Base-by-base conservation (phyloP, 2,329 filamentous ascomycete species). In the Hypoxylon sp. region DNA sequence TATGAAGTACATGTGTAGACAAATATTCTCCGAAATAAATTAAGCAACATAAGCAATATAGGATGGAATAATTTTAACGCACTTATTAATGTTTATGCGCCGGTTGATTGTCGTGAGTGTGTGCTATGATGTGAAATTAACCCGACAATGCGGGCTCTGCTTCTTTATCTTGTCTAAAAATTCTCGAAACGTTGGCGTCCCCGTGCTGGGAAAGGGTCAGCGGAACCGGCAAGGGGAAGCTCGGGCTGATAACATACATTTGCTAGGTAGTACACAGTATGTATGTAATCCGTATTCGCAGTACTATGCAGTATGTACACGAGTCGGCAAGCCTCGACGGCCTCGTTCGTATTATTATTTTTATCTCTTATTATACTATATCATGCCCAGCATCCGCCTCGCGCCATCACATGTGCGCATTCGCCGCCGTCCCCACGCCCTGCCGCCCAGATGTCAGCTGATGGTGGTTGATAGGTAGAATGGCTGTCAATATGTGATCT, bases 21-120 rank as follows among this genome's bases (percentile, higher is more conserved):
- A 31, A 48, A 50, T 40, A 31, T 27, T 17, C 56, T 48, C 41
- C n/a, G 58, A 60, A 33, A 13, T 50, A 58, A 57, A 63, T 50
- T 60, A 63, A 60, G 54, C 56, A 63, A 63, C 54, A 60, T 15
- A 48, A 17, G 20, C 23, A 47, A 60, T 60, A 60, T 63, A 63
- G 57, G 57, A 63, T 49, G 43, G 43, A 33, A n/a, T 54, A 58
- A 51, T 63, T 52, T 60, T 49, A 43, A 60, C 60, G 53, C 58
- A 50, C 58, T 58, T 58, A 52, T 55, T 55, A 31, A 57, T 49
- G 57, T 63, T 63, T 49, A 63, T 63, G 60, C 60, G 38, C 27
- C 35, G 35, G 37, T 54, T n/a, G 54, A 53, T 48, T 48, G 43
- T 38, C 21, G 13, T 24, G 23, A 17, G 27, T n/a, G n/a, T n/a